Conservation (phyloP, 2,329 filamentous ascomycete species). For the Trichoderma pleuroti region DNA sequence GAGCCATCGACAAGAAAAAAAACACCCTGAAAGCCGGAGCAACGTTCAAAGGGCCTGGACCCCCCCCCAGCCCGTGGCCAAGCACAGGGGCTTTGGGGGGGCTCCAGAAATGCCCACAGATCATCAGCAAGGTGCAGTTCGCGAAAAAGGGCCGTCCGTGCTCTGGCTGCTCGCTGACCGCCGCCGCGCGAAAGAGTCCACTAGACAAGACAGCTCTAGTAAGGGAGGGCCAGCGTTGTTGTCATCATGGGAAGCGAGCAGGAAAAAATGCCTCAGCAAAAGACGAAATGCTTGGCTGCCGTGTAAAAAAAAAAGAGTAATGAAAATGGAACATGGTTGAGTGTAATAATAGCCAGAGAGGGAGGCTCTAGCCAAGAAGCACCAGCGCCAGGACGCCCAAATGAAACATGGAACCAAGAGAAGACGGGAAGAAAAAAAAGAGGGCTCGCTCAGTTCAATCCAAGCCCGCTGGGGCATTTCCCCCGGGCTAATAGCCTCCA, state of each 20-base stretch:
- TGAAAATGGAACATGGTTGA: background rate
- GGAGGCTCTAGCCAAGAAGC: background rate
- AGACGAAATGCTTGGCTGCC: background rate
- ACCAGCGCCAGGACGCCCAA: background rate
- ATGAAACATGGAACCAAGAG: background rate
- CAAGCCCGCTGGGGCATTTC: background rate
- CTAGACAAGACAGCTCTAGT: background rate
- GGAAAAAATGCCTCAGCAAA: slow-evolving; percentile 12
- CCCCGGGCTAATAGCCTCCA: background rate
- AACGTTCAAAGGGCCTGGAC: background rate
- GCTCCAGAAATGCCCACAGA: slow-evolving; percentile 2
- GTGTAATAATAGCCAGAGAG: background rate
- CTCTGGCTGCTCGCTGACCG: slow-evolving; percentile 5
- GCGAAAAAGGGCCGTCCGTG: background rate
- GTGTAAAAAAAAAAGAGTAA: background rate
- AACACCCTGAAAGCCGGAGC: background rate
- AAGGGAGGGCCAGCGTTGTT: slow-evolving; percentile 4
- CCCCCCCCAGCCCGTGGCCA: background rate
- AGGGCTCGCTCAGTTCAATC: too few relatives aligned
- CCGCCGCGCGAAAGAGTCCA: background rate
- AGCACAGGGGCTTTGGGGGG: background rate
- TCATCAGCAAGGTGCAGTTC: slow-evolving; percentile 10
- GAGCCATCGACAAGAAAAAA: background rate
- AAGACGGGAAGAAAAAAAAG: background rate
- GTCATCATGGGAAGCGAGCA: slow-evolving; percentile 7